phyloP scores from a whole-genome alignment of 2,329 filamentous ascomycete species.

The Ascochyta pisi region DNA sequence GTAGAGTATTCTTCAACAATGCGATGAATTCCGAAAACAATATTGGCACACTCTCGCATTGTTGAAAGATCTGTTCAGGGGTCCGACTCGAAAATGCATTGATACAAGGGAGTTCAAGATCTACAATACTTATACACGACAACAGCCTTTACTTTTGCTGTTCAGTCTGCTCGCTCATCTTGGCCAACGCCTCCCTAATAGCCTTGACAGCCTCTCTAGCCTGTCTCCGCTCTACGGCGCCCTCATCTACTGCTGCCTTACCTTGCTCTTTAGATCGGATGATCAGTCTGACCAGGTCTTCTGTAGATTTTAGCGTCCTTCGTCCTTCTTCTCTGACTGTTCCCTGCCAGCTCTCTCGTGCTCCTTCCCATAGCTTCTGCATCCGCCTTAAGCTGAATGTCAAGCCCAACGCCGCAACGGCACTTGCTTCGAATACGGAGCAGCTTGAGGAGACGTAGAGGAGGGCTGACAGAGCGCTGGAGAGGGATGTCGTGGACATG shows the following conservation, averaged over 20 bases:
- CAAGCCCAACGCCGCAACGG: slow-evolving; percentile 64
- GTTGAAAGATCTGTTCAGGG: too few species aligned
- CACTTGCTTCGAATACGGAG: slow-evolving; percentile 63
- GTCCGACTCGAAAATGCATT: neutral
- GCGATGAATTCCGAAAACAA: too few species aligned
- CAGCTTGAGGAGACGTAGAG: slow-evolving; percentile 62
- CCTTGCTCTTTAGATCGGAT: slow-evolving; percentile 55
- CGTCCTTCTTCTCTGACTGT: slow-evolving; percentile 65
- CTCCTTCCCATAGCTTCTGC: slow-evolving; percentile 65
- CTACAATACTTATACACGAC: neutral
- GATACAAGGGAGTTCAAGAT: too few species aligned
- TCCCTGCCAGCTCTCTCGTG: slow-evolving; percentile 59
- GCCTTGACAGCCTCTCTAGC: slow-evolving; percentile 55
- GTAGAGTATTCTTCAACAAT: too few species aligned
- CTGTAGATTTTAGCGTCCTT: slow-evolving; percentile 61
- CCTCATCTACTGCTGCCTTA: slow-evolving; percentile 37
- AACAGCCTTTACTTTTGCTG: neutral
- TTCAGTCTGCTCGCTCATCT: slow-evolving; percentile 17
- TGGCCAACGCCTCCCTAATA: slow-evolving; percentile 56
- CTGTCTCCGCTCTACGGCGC: slow-evolving; percentile 48
- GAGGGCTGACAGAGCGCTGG: slow-evolving; percentile 61
- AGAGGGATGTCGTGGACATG: slow-evolving; percentile 70
- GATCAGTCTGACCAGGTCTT: slow-evolving; percentile 56
- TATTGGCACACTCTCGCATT: too few species aligned
- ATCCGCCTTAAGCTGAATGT: slow-evolving; percentile 64